These are phyloP conservation scores for Umbelopsis isabellina DNA, from an alignment of 192 early-diverging fungal genomes.

Conservation along the genomic window DNA sequence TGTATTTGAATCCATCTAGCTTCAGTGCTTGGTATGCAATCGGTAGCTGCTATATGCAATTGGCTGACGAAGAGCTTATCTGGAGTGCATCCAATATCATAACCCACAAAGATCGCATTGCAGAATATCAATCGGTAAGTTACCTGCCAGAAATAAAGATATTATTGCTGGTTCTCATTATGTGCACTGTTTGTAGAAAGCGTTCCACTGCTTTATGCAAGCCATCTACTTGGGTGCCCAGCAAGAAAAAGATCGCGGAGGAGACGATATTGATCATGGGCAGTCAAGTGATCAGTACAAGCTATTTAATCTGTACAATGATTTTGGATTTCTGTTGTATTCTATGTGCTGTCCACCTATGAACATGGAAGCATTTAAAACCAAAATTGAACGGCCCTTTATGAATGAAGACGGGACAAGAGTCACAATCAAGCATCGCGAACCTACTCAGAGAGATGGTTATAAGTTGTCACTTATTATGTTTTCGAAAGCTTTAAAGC, in stretches of 20 bases:
- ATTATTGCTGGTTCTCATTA: neutral
- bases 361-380: slow-evolving; percentile 53
- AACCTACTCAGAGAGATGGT: slow-evolving; percentile 35
- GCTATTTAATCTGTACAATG: slow-evolving; percentile 46
- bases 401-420: slow-evolving; percentile 31
- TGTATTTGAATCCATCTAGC: slow-evolving; percentile 58
- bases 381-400: slow-evolving; percentile 10
- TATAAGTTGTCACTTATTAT: slow-evolving; percentile 43
- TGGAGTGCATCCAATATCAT: slow-evolving; percentile 64
- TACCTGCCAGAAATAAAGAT: neutral
- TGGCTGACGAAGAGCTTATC: slow-evolving; percentile 68
- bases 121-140: slow-evolving; percentile 60
- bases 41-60: slow-evolving; percentile 54
- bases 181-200: slow-evolving; percentile 41
- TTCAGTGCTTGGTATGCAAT: slow-evolving; percentile 70
- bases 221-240: slow-evolving; percentile 2
- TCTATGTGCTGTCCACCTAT: slow-evolving; percentile 55
- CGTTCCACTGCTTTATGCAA: slow-evolving; percentile 69
- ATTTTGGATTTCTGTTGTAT: slow-evolving; percentile 54
- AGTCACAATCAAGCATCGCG: slow-evolving; percentile 24
- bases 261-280: neutral
- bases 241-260: slow-evolving; percentile 11
- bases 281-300: slow-evolving; percentile 15
- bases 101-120: slow-evolving; percentile 51
- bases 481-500: slow-evolving; percentile 26